These are phyloP conservation scores for Mycena haematopus DNA, from an alignment of 768 basidiomycete genomes.

Conservation along the genomic window DNA sequence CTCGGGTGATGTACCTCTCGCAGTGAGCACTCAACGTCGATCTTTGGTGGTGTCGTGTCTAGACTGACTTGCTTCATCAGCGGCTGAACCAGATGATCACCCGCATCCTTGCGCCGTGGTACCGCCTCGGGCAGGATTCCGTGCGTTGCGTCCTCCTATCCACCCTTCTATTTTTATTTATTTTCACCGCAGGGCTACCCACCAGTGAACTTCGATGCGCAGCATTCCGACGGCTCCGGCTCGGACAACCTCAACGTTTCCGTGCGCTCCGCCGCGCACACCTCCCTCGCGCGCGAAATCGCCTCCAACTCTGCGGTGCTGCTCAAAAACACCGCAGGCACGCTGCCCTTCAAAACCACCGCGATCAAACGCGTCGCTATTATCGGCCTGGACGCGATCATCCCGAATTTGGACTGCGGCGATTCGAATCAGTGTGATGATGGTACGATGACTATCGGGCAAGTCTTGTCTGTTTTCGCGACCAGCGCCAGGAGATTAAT, in stretches of 20 bases:
- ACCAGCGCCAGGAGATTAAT: background rate
- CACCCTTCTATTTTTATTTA: constrained; percentile 40
- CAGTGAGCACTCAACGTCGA: constrained; percentile 35
- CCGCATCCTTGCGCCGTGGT: constrained; percentile 53
- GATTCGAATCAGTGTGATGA: constrained; percentile 61
- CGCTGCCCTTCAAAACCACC: constrained; percentile 49
- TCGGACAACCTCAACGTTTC: constrained; percentile 49
- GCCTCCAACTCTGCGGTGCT: constrained; percentile 71
- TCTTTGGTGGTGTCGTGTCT: background rate
- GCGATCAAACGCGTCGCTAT: constrained; percentile 63
- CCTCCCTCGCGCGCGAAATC: constrained; percentile 63
- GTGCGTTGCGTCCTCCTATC: constrained; percentile 12
- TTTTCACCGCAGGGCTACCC: constrained; percentile 68
- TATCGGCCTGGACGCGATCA: constrained; percentile 63
- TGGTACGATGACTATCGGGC: constrained; percentile 69
- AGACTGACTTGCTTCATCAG: constrained; percentile 28
- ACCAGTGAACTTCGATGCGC: constrained; percentile 52
- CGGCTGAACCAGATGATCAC: constrained; percentile 54
- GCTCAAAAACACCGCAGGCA: constrained; percentile 64
- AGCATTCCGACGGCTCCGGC: constrained; percentile 53
- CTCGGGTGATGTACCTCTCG: constrained; percentile 40
- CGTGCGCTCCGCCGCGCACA: constrained; percentile 51
- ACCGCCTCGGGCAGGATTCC: constrained; percentile 54
- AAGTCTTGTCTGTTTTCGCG: constrained; percentile 33
- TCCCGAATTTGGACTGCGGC: constrained; percentile 52